Base-by-base conservation (phyloP, 2,329 filamentous ascomycete genomes). In the Claviceps pazoutovae region DNA sequence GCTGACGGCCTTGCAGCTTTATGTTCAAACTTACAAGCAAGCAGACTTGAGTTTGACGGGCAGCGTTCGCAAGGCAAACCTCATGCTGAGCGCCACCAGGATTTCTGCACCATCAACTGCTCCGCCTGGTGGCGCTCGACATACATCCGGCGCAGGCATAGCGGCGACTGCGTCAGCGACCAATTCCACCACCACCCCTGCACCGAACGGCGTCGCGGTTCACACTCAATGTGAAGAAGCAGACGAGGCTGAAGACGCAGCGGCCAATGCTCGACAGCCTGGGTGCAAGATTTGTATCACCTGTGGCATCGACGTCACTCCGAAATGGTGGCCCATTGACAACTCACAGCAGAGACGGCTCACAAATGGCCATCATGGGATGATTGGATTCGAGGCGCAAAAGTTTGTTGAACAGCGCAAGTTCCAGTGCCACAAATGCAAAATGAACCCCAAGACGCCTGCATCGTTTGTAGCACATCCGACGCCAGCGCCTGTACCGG, bases 1-100 rank as follows among this genome's bases (percentile, higher is more conserved):
- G n/a, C 68, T 82, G 50, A 94, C 83, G 59, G 88, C 87, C 9
- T 71, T 98, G 48, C 89, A 96, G 65, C 74, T 95, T 26, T 98
- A 86, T 64, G 87, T 85, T 45, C 84, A 84, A 58, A 89, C 84
- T 53, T 96, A 88, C 73, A 98, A 98, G 67, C 91, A 97, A 68
- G 91, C 93, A 8, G 93, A 98, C 64, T 77, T 91, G 42, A 81
- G 86, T 2, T 71, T 96, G 59, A 96, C 90, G 2, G 93, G 93
- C 30, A 96, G 91, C 17, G 88, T 93, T 21, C 84, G 93, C 51
- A 96, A 95, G 68, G 91, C 93, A 21, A 93, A 88, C 54, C 76
- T 93, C 43, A 78, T 84, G 62, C 80, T 79, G 52, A 75, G 79
- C 49, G 80, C 79, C 30, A 77, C 78, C 13, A 87, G 83, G 63